phyloP scores from a whole-genome alignment of 331 rosid genomes.

The Quercus tomentella region DNA sequence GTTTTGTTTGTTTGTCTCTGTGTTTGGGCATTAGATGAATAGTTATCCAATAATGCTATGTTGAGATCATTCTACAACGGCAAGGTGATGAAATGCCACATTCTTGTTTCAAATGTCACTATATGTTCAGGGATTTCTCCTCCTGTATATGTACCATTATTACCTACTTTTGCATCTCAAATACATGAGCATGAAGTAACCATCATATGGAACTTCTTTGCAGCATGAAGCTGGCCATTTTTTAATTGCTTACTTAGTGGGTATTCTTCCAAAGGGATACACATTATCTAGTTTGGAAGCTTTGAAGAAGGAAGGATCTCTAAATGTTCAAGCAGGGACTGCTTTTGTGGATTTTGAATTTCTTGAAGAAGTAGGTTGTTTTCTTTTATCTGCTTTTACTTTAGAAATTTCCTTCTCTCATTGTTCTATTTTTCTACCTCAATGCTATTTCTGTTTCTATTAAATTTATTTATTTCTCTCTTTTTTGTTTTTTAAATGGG shows the following conservation, averaged over 20 bases:
- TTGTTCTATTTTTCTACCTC: not conserved
- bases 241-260: slow-evolving; percentile 81
- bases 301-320: slow-evolving; percentile 76
- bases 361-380: slow-evolving; percentile 66
- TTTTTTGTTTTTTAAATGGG: not conserved
- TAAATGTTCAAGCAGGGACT: slow-evolving; percentile 96
- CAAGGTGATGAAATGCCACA: not conserved
- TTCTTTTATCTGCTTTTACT: not conserved
- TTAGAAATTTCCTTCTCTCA: not conserved
- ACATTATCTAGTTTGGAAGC: slow-evolving; percentile 78
- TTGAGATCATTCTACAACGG: not conserved
- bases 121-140: not conserved
- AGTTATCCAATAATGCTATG: not conserved
- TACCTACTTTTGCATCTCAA: not conserved
- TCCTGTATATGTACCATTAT: not conserved
- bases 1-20: not conserved
- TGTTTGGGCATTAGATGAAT: not conserved
- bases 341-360: slow-evolving; percentile 89
- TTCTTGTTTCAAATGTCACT: not conserved
- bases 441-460: not conserved
- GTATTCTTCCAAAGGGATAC: slow-evolving; percentile 83
- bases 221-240: slow-evolving; percentile 99
- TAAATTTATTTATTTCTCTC: not conserved
- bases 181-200: slow-evolving; percentile 16
- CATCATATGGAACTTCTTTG: slow-evolving; percentile 16